Conservation (phyloP, 805 yeast genomes). For the Cyberlindnera euphorbiiphila region DNA sequence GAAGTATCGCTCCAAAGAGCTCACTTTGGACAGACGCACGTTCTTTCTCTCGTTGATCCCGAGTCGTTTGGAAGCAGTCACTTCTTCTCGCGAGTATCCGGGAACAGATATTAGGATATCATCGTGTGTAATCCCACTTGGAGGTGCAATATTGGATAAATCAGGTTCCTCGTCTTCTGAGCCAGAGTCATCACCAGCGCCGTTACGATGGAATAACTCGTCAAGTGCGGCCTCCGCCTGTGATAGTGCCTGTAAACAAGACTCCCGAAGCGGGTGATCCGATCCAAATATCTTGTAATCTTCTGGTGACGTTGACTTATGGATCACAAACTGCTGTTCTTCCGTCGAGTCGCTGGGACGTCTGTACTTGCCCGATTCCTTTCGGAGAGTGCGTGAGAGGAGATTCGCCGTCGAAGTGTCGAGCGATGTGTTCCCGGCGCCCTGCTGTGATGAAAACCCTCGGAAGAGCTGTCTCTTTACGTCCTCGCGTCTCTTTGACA, state of each 20-base stretch:
- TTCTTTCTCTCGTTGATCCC: slow-evolving; percentile 24
- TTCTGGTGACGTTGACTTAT: slow-evolving; percentile 27
- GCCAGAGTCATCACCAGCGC: slow-evolving; percentile 25
- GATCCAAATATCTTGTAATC: slow-evolving; percentile 24
- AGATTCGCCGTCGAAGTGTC: slow-evolving; percentile 23
- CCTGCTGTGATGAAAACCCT: slow-evolving; percentile 14
- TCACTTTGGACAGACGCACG: slow-evolving; percentile 22
- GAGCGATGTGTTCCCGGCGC: slow-evolving; percentile 7
- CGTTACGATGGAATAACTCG: slow-evolving; percentile 22
- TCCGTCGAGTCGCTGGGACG: slow-evolving; percentile 8
- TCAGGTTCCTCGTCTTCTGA: slow-evolving; percentile 29
- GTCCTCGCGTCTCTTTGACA: slow-evolving; percentile 19
- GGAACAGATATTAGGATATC: slow-evolving; percentile 27
- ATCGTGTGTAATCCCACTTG: slow-evolving; percentile 17
- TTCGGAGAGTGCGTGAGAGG: slow-evolving; percentile 26
- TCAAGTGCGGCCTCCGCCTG: slow-evolving; percentile 25
- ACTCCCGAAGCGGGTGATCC: slow-evolving; percentile 24
- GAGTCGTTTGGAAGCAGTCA: slow-evolving; percentile 25
- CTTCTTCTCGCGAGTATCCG: slow-evolving; percentile 27
- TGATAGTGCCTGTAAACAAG: slow-evolving; percentile 24
- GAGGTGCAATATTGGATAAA: slow-evolving; percentile 20
- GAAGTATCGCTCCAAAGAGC: slow-evolving; percentile 24
- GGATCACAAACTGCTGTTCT: slow-evolving; percentile 24
- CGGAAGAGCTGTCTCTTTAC: slow-evolving; percentile 26
- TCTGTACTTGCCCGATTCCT: slow-evolving; percentile 26